These are phyloP conservation scores for Paxillus involutus DNA, from an alignment of 768 basidiomycete species.

Conservation along the genomic window DNA sequence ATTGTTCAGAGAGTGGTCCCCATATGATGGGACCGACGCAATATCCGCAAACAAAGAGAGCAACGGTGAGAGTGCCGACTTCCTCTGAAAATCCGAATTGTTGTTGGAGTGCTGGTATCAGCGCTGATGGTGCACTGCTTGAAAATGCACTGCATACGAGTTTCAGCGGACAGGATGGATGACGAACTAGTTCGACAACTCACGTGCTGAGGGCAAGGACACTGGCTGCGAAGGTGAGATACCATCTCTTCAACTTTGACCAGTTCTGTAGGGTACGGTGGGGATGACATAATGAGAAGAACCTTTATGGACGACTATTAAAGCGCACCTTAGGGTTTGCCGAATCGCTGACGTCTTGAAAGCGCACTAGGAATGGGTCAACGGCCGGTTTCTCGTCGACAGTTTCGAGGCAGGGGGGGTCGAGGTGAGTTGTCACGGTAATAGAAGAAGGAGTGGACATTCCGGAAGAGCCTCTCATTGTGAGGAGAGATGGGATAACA, in stretches of 20 bases:
- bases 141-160: too few species aligned
- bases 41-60: too few species aligned
- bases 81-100: too few species aligned
- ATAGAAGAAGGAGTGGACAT: background rate
- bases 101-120: too few species aligned
- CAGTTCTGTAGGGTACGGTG: conserved; percentile 41
- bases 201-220: conserved; percentile 55
- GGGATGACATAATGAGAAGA: background rate
- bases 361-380: conserved; percentile 26
- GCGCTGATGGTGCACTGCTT: too few species aligned
- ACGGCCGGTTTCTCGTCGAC: background rate
- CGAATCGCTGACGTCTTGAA: conserved; percentile 34
- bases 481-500: too few species aligned
- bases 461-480: background rate
- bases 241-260: conserved; percentile 47
- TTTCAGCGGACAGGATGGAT: too few species aligned
- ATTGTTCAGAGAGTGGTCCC: too few species aligned
- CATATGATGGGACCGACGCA: too few species aligned
- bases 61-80: too few species aligned
- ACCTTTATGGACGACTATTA: too few species aligned
- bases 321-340: conserved; percentile 45
- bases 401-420: background rate
- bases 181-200: too few species aligned
- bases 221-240: conserved; percentile 56
- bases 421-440: background rate